A percentile compares a stretch with the other conserved stretches of the same genome.
phyloP scores from a whole-genome alignment of 345 rosid genomes.

The Eutrema japonicum region DNA sequence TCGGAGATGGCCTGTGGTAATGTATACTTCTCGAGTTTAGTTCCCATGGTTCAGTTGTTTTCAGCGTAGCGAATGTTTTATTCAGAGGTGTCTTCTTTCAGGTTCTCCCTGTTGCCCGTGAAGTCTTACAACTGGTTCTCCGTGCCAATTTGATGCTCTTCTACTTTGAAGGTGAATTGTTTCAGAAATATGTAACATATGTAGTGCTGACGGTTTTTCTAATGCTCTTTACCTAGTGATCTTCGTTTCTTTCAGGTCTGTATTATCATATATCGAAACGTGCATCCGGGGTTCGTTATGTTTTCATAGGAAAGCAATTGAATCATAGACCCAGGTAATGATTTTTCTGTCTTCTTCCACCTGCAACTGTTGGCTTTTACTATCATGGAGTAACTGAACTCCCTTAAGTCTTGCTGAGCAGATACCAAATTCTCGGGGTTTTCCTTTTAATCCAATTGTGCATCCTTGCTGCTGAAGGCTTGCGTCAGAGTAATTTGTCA shows the following conservation, averaged over 20 bases:
- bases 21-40: slow-evolving; percentile 5
- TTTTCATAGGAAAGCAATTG: slow-evolving; percentile 86
- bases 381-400: slow-evolving; percentile 22
- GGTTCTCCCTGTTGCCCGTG: slow-evolving; percentile 82
- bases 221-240: slow-evolving; percentile 3
- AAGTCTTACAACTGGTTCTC: slow-evolving; percentile 74
- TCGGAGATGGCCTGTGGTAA: slow-evolving; percentile 87
- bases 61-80: neutral
- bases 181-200: neutral
- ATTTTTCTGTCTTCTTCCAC: slow-evolving; percentile 24
- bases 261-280: slow-evolving; percentile 96
- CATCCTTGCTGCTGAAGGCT: slow-evolving; percentile 83
- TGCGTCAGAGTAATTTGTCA: slow-evolving; percentile 79
- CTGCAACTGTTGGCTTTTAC: neutral
- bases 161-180: slow-evolving; percentile 87
- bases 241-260: slow-evolving; percentile 54
- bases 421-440: slow-evolving; percentile 90
- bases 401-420: slow-evolving; percentile 45
- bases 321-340: slow-evolving; percentile 92
- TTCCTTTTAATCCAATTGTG: slow-evolving; percentile 93
- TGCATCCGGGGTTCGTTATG: slow-evolving; percentile 80
- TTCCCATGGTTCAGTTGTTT: slow-evolving; percentile 14
- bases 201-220: slow-evolving; percentile 6
- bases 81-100: slow-evolving; percentile 39
- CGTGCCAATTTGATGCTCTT: slow-evolving; percentile 94